Conservation (phyloP, 371 early-diverging fungal species). For the Haplosporangium sp. region DNA sequence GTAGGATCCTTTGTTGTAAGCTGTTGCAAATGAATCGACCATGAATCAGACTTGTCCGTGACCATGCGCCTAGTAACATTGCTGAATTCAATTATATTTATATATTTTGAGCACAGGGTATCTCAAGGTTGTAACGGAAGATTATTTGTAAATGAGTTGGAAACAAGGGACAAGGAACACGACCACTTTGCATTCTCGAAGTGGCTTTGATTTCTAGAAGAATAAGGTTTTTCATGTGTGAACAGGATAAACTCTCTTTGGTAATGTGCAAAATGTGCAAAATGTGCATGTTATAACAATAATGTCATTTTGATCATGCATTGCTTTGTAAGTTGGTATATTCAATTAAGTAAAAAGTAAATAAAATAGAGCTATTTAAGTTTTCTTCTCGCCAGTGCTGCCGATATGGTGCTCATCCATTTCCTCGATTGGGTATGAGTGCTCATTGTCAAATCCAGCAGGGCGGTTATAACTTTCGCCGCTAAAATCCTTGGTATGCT, state of each 20-base stretch:
- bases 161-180: neutral
- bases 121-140: too few relatives aligned
- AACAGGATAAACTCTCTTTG: too few relatives aligned
- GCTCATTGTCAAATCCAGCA: slow-evolving; percentile 17
- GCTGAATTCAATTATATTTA: neutral
- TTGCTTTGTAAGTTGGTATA: too few relatives aligned
- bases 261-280: too few relatives aligned
- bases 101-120: too few relatives aligned
- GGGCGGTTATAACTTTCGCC: slow-evolving; percentile 6
- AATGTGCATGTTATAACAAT: too few relatives aligned
- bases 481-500: slow-evolving; percentile 21
- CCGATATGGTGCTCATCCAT: neutral
- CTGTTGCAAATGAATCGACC: slow-evolving; percentile 2
- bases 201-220: neutral
- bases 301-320: too few relatives aligned
- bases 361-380: neutral
- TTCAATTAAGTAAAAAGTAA: too few relatives aligned
- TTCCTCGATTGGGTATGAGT: slow-evolving; percentile 1
- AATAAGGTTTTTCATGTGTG: neutral
- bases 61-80: neutral
- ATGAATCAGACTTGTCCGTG: neutral
- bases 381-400: slow-evolving; percentile 6
- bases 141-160: neutral
- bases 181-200: too few relatives aligned
- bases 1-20: neutral